Conservation (phyloP, 495 filamentous ascomycete genomes). For the Penicillium herquei region DNA sequence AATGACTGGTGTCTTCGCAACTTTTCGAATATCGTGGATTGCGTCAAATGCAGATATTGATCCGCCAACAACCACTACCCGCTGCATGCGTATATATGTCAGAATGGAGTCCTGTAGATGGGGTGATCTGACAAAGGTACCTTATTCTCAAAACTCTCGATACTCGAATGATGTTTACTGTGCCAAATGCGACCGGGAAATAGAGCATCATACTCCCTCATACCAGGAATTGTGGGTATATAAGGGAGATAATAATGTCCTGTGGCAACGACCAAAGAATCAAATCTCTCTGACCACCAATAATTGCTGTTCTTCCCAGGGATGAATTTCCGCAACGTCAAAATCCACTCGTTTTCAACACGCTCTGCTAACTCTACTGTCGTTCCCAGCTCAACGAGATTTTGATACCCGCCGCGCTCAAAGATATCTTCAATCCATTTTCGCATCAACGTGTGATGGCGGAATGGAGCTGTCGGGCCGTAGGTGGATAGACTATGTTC, state of each 20-base stretch:
- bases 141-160: conserved; percentile 6
- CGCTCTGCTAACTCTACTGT: conserved; percentile 19
- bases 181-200: conserved; percentile 13
- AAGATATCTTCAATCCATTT: not conserved
- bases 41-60: conserved; percentile 16
- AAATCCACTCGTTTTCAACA: conserved; percentile 5
- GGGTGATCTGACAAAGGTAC: not conserved
- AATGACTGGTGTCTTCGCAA: conserved; percentile 2
- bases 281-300: conserved; percentile 33
- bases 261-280: conserved; percentile 69
- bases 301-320: conserved; percentile 4
- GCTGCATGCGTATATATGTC: not conserved
- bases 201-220: conserved; percentile 4
- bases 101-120: too few species aligned
- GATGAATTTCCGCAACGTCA: conserved; percentile 5
- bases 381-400: conserved; percentile 2
- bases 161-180: conserved; percentile 13
- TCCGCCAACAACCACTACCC: conserved; percentile 17
- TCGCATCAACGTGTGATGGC: not conserved
- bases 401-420: not conserved
- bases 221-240: conserved; percentile 51
- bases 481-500: not conserved
- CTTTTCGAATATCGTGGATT: conserved; percentile 6
- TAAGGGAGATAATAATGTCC: conserved; percentile 68
- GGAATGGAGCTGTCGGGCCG: not conserved